These are phyloP conservation scores for Pulveroboletus sp. DNA, from an alignment of 768 basidiomycete genomes.

Conservation along the genomic window DNA sequence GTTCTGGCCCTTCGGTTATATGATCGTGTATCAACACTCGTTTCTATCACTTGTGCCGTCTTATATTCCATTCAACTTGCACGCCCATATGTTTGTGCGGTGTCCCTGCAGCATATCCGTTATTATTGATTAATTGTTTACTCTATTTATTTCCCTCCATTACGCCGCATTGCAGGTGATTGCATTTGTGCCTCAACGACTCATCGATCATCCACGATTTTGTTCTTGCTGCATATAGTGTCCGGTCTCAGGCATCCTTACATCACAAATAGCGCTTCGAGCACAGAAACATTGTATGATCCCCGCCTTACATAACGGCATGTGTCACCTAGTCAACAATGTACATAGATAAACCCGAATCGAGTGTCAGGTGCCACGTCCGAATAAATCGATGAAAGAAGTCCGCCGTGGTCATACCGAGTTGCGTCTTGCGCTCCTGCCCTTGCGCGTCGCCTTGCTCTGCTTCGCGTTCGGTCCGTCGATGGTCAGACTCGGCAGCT, in stretches of 20 bases:
- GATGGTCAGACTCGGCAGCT: constrained; percentile 70
- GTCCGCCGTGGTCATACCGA: constrained; percentile 58
- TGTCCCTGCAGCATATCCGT: constrained; percentile 28
- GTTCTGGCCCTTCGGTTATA: constrained; percentile 11
- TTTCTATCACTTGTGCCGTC: constrained; percentile 8
- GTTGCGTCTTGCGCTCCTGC: constrained; percentile 73
- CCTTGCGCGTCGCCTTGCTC: constrained; percentile 54
- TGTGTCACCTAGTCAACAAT: constrained; percentile 13
- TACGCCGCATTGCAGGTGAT: constrained; percentile 4
- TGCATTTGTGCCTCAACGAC: constrained; percentile 8
- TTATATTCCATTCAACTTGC: constrained; percentile 13
- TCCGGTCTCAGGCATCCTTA: constrained; percentile 12
- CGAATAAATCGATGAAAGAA: too few species aligned
- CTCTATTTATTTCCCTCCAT: constrained; percentile 21
- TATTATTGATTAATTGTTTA: constrained; percentile 35
- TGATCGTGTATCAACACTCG: constrained; percentile 20
- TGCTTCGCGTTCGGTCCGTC: constrained; percentile 47
- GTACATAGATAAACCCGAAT: constrained; percentile 23
- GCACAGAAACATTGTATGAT: constrained; percentile 21
- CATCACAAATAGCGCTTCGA: constrained; percentile 16
- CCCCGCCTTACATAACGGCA: constrained; percentile 5
- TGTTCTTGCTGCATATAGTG: constrained; percentile 17
- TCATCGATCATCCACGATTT: constrained; percentile 6
- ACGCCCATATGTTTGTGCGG: constrained; percentile 10
- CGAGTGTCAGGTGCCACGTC: too few species aligned